Evolutionary conservation across 495 filamentous ascomycete genomes (phyloP).

Genomic region (Xylaria cubensis): DNA sequence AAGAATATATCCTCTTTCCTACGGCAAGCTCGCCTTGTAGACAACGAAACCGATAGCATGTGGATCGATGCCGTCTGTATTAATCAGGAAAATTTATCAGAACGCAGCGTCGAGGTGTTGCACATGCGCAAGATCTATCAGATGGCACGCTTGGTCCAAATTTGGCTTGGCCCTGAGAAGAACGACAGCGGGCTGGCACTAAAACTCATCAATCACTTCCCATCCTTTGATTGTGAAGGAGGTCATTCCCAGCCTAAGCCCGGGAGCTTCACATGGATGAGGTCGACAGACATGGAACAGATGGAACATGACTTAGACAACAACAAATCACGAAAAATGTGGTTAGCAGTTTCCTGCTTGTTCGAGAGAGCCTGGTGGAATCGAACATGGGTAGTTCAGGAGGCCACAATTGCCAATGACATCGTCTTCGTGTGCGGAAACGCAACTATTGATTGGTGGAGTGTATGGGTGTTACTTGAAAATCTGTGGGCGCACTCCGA

Average conservation of each 20-base stretch:
- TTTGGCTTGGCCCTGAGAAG: background rate
- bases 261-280: background rate
- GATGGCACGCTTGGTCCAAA: background rate
- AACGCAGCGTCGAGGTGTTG: background rate
- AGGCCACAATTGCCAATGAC: background rate
- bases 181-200: background rate
- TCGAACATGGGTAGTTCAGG: background rate
- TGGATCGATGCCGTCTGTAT: background rate
- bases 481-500: background rate
- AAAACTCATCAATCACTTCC: background rate
- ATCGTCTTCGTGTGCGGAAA: background rate
- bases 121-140: background rate
- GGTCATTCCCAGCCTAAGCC: background rate
- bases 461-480: background rate
- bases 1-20: background rate
- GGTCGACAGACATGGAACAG: background rate
- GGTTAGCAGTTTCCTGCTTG: background rate
- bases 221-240: background rate
- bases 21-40: background rate
- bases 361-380: background rate
- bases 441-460: background rate
- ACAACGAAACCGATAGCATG: background rate
- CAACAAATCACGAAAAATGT: background rate
- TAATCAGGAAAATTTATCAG: background rate
- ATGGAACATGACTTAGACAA: background rate